Percentiles rank a stretch among this genome's conserved stretches.
Evolutionary conservation across 2,329 filamentous ascomycete genomes (phyloP).

Genomic region (Fusarium sp.): DNA sequence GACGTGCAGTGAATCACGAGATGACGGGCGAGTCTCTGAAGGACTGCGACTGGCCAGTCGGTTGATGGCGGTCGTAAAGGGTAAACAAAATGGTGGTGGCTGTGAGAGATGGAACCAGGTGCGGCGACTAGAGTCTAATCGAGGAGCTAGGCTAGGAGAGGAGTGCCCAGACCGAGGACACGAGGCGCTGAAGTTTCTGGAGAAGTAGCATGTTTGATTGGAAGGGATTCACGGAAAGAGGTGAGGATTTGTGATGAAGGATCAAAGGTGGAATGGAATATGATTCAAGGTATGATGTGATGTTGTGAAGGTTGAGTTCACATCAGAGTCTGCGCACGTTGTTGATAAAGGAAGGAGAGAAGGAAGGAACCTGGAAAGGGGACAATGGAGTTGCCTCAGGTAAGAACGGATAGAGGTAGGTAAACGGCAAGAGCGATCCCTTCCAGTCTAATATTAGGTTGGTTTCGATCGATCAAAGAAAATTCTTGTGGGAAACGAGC

Average conservation of each 20-base stretch:
- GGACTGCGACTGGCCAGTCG: slow-evolving; percentile 26
- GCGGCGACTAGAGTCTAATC: slow-evolving; percentile 18
- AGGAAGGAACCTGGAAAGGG: slow-evolving; percentile 5
- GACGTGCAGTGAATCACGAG: not conserved
- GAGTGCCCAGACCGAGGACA: slow-evolving; percentile 20
- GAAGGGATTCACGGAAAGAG: not conserved
- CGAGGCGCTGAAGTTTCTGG: slow-evolving; percentile 10
- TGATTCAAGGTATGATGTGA: not conserved
- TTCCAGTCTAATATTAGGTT: not conserved
- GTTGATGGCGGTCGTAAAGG: slow-evolving; percentile 10
- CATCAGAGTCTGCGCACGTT: not conserved
- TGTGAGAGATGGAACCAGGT: slow-evolving; percentile 8
- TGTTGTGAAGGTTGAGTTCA: not conserved
- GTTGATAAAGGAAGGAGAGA: slow-evolving; percentile 1
- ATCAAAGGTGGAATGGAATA: slow-evolving; percentile 1
- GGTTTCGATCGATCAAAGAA: not conserved
- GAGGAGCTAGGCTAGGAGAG: slow-evolving; percentile 24
- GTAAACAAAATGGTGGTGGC: slow-evolving; percentile 16
- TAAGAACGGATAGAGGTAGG: not conserved
- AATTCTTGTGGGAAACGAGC: not conserved
- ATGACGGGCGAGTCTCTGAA: slow-evolving; percentile 30
- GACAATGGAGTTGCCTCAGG: not conserved
- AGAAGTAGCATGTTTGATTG: slow-evolving; percentile 25
- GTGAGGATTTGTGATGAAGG: not conserved
- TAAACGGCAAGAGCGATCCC: slow-evolving; percentile 1